phyloP scores from a whole-genome alignment of 2,329 filamentous ascomycete species.

The Sclerotinia subarctica region DNA sequence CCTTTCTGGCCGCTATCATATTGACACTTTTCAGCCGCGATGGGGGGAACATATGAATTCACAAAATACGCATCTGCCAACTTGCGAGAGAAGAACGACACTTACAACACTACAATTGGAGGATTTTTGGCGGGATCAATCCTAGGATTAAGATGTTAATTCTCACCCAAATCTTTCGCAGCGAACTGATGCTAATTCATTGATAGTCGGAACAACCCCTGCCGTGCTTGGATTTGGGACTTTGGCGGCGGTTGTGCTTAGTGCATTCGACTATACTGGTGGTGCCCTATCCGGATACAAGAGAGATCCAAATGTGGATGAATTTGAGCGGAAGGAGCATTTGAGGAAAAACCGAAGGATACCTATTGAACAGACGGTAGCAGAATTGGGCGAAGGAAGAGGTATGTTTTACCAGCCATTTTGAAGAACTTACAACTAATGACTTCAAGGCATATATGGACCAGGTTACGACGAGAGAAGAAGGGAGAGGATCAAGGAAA shows the following conservation, averaged over 20 bases:
- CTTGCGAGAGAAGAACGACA: slow-evolving; percentile 65
- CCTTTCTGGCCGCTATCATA: background rate
- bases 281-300: slow-evolving; percentile 53
- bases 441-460: slow-evolving; percentile 57
- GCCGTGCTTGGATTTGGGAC: slow-evolving; percentile 63
- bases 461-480: slow-evolving; percentile 68
- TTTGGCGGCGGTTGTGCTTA: slow-evolving; percentile 52
- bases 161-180: background rate
- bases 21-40: slow-evolving; percentile 51
- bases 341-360: slow-evolving; percentile 60
- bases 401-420: slow-evolving; percentile 46
- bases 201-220: slow-evolving; percentile 57
- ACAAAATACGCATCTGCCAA: slow-evolving; percentile 63
- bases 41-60: slow-evolving; percentile 67
- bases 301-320: slow-evolving; percentile 53
- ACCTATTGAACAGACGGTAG: slow-evolving; percentile 62
- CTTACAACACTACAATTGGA: slow-evolving; percentile 60
- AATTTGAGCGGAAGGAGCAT: slow-evolving; percentile 61
- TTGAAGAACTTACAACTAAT: slow-evolving; percentile 3
- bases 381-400: slow-evolving; percentile 67
- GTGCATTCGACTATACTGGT: slow-evolving; percentile 61
- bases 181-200: slow-evolving; percentile 15
- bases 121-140: slow-evolving; percentile 63
- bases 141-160: slow-evolving; percentile 58
- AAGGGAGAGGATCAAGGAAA: slow-evolving; percentile 63